phyloP scores from a whole-genome alignment of 768 basidiomycete genomes.

The Agaricus subrufescens region DNA sequence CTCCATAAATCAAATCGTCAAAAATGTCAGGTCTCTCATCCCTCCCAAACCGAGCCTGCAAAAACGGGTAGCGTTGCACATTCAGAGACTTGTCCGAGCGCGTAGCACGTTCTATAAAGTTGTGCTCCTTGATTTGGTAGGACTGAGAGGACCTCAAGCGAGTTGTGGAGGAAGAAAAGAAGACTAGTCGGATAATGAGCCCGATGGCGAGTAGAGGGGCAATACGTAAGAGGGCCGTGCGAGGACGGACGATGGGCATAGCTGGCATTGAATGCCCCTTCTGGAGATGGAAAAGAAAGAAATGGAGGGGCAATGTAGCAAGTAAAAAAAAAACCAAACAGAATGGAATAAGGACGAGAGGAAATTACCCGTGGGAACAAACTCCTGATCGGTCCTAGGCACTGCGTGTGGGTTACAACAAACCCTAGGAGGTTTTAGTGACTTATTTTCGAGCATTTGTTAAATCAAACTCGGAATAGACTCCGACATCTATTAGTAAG shows the following conservation, averaged over 20 bases:
- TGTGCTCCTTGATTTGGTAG: slow-evolving; percentile 44
- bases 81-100: slow-evolving; percentile 75
- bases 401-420: too few species aligned
- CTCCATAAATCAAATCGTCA: slow-evolving; percentile 66
- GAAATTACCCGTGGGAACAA: too few species aligned
- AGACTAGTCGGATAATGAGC: slow-evolving; percentile 30
- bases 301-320: neutral
- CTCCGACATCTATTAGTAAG: too few species aligned
- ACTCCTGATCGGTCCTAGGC: too few species aligned
- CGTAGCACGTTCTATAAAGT: slow-evolving; percentile 51
- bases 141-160: slow-evolving; percentile 20
- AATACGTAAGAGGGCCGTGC: slow-evolving; percentile 45
- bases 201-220: slow-evolving; percentile 25
- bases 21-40: slow-evolving; percentile 84
- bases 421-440: too few species aligned
- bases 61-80: slow-evolving; percentile 81
- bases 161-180: slow-evolving; percentile 25
- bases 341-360: too few species aligned
- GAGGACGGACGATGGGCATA: slow-evolving; percentile 42
- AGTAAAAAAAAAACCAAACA: neutral
- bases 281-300: neutral
- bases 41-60: slow-evolving; percentile 85
- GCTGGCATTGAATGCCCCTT: slow-evolving; percentile 5
- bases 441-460: too few species aligned
- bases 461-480: too few species aligned